Percentiles rank a stretch among this genome's conserved stretches.
phyloP scores from a whole-genome alignment of 148 eudicot genomes.

The Chenopodium album region DNA sequence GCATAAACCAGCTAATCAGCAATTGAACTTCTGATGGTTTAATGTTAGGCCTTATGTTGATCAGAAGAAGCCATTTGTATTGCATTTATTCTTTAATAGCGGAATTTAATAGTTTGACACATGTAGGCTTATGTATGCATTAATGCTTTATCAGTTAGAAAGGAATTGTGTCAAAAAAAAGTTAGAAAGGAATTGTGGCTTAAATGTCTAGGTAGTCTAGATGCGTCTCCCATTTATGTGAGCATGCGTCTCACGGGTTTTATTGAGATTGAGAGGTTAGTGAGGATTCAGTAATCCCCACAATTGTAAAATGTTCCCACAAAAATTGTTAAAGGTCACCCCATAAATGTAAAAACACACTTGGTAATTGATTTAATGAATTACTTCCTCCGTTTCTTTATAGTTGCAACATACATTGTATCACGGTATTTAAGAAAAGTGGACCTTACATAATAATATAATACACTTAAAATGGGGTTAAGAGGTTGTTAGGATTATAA shows the following conservation, averaged over 20 bases:
- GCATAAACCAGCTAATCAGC: background rate
- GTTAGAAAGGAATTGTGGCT: background rate
- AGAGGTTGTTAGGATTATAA: no score
- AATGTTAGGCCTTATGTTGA: background rate
- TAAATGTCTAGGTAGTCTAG: background rate
- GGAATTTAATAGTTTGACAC: background rate
- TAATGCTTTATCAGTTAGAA: background rate
- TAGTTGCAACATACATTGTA: no score
- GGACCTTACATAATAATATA: no score
- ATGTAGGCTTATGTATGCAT: background rate
- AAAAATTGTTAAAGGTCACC: background rate
- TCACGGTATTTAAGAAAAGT: no score
- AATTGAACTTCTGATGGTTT: background rate
- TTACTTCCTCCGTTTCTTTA: no score
- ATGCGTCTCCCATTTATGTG: background rate
- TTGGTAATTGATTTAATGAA: background rate
- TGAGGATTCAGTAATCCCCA: background rate
- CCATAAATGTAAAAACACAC: no score
- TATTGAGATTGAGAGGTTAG: background rate
- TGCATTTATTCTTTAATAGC: background rate
- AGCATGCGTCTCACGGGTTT: background rate
- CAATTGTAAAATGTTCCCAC: background rate
- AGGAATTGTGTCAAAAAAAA: background rate
- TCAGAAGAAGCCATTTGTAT: background rate
- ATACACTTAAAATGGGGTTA: no score